Percentiles rank a stretch among this genome's conserved stretches.
Conservation (phyloP, 1,139 yeast genomes). For the Pichia sp. region DNA sequence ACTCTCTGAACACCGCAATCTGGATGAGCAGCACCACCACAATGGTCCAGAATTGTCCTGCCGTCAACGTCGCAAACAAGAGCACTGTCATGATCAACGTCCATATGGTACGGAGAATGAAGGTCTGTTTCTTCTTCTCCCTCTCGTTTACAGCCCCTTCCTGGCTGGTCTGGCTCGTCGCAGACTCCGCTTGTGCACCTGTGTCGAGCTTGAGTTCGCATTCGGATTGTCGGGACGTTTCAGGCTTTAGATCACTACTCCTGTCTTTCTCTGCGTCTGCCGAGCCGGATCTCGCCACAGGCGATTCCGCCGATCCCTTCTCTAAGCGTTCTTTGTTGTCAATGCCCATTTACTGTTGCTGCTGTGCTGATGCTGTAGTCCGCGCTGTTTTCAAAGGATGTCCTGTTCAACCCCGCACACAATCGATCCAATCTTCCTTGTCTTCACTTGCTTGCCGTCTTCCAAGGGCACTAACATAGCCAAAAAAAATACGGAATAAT, state of each 20-base stretch:
- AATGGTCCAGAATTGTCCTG: slow-evolving; percentile 85
- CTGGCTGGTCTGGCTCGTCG: background rate
- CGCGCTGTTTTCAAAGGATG: background rate
- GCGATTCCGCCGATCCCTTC: background rate
- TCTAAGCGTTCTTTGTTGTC: background rate
- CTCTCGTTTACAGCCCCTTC: slow-evolving; percentile 35
- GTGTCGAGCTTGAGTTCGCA: background rate
- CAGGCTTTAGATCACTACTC: background rate
- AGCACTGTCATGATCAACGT: slow-evolving; percentile 83
- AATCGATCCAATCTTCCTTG: background rate
- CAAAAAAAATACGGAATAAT: background rate
- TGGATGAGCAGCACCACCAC: slow-evolving; percentile 68
- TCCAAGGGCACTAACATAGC: background rate
- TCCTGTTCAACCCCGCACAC: background rate
- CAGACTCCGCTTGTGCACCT: background rate
- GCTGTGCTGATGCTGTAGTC: background rate
- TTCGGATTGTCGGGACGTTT: background rate
- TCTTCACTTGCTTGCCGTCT: background rate
- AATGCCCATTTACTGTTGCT: background rate
- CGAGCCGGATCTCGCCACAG: background rate
- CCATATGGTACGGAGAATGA: slow-evolving; percentile 90
- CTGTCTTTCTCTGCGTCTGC: background rate
- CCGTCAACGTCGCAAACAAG: slow-evolving; percentile 67
- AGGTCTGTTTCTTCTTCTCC: slow-evolving; percentile 75
- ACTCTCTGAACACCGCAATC: slow-evolving; percentile 82